phyloP scores from a whole-genome alignment of 2,329 filamentous ascomycete genomes.

The Calonectria hongkongensis region DNA sequence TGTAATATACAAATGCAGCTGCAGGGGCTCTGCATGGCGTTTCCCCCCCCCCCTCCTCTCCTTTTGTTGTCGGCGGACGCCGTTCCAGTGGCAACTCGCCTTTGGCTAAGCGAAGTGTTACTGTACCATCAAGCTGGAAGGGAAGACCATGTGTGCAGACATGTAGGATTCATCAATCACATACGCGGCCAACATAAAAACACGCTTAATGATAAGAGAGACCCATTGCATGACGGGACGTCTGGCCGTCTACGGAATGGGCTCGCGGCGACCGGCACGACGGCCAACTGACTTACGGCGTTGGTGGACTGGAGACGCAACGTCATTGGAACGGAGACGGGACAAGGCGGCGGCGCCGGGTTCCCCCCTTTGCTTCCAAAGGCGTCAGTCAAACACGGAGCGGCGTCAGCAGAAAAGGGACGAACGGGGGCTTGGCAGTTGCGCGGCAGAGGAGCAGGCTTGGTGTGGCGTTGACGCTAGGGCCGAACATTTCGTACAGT shows the following conservation, averaged over 20 bases:
- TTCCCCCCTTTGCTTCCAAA: background rate
- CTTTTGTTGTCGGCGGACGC: slow-evolving; percentile 4
- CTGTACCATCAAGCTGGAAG: slow-evolving; percentile 23
- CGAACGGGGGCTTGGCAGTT: slow-evolving; percentile 37
- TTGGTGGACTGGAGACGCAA: slow-evolving; percentile 11
- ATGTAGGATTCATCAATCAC: slow-evolving; percentile 20
- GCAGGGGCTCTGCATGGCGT: slow-evolving; percentile 37
- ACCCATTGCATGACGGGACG: slow-evolving; percentile 20
- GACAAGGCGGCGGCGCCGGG: background rate
- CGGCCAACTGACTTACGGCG: slow-evolving; percentile 22
- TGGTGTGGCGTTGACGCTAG: slow-evolving; percentile 47
- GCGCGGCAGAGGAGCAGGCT: slow-evolving; percentile 27
- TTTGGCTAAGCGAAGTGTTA: slow-evolving; percentile 10
- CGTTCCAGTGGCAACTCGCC: slow-evolving; percentile 32
- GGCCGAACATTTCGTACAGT: slow-evolving; percentile 29
- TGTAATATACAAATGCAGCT: slow-evolving; percentile 18
- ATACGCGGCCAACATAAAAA: slow-evolving; percentile 20
- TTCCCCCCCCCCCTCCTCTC: background rate
- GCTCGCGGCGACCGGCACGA: slow-evolving; percentile 8
- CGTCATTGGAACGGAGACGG: slow-evolving; percentile 30
- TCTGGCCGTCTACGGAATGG: slow-evolving; percentile 7
- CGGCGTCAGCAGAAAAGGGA: slow-evolving; percentile 32
- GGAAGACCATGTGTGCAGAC: slow-evolving; percentile 23
- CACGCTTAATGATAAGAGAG: background rate
- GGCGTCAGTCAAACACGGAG: slow-evolving; percentile 30